Percentiles rank a stretch among this genome's conserved stretches.
These are phyloP conservation scores for Apocynum venetum DNA, from an alignment of 257 asterid genomes.

Conservation along the genomic window DNA sequence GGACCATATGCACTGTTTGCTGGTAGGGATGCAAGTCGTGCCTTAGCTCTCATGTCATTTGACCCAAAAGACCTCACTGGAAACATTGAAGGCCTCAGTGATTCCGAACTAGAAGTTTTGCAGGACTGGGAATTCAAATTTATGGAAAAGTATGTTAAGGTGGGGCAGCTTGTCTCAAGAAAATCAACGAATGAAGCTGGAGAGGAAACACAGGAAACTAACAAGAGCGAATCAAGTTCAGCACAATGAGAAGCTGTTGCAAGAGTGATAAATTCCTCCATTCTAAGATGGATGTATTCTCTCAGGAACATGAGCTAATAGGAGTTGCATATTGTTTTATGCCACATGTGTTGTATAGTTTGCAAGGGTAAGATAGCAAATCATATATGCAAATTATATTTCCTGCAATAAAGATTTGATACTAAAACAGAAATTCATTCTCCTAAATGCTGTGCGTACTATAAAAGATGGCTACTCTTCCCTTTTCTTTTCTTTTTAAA, in stretches of 20 bases:
- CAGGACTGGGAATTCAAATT: slow-evolving; percentile 92
- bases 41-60: slow-evolving; percentile 83
- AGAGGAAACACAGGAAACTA: slow-evolving; percentile 23
- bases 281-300: neutral
- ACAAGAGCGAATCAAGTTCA: neutral
- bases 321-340: neutral
- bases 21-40: too few relatives aligned
- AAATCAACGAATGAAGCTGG: slow-evolving; percentile 22
- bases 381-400: too few relatives aligned
- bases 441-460: too few relatives aligned
- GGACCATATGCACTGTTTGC: too few relatives aligned
- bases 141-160: slow-evolving; percentile 83
- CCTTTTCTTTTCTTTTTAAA: too few relatives aligned
- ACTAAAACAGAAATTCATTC: too few relatives aligned
- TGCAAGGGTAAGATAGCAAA: neutral
- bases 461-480: too few relatives aligned
- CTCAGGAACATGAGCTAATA: neutral
- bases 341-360: neutral
- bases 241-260: neutral
- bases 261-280: neutral
- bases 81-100: slow-evolving; percentile 63
- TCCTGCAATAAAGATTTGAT: too few relatives aligned
- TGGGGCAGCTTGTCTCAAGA: slow-evolving; percentile 61
- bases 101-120: slow-evolving; percentile 61
- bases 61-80: slow-evolving; percentile 78